These are phyloP conservation scores for Chlamydomonas sphaeroides DNA, from an alignment of 139 green algal genomes.

Conservation along the genomic window DNA sequence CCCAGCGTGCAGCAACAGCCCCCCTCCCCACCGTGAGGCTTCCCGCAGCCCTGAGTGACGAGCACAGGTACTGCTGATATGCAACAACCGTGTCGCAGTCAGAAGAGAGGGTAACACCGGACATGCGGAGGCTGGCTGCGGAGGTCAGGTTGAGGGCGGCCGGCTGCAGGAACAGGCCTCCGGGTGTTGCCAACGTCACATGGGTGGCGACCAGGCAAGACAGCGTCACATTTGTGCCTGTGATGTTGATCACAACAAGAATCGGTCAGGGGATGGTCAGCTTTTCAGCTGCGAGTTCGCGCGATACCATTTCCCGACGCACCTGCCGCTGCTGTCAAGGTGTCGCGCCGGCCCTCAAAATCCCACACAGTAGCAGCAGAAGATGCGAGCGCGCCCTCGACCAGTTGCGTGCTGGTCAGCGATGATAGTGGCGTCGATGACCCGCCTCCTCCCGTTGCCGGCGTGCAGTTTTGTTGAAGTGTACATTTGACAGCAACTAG, in stretches of 20 bases:
- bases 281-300: too few species aligned
- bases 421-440: background rate
- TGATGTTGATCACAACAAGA: background rate
- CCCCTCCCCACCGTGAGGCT: slow-evolving; percentile 16
- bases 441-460: too few species aligned
- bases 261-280: background rate
- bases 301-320: too few species aligned
- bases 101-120: background rate
- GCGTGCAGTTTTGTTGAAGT: too few species aligned
- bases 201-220: background rate
- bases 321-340: background rate
- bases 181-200: background rate
- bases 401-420: background rate
- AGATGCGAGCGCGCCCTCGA: background rate
- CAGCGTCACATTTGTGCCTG: slow-evolving; percentile 2
- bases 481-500: too few species aligned
- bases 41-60: background rate
- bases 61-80: slow-evolving; percentile 27
- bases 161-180: background rate
- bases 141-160: background rate
- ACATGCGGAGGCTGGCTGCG: background rate
- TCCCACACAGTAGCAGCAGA: background rate
- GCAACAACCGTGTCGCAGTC: slow-evolving; percentile 12
- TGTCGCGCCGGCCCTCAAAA: background rate
- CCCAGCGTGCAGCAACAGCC: too few species aligned